Evolutionary conservation across 2,329 filamentous ascomycete genomes (phyloP), one percentile per base, ranked within the genome.

Genomic region (Monosporascus sp.): DNA sequence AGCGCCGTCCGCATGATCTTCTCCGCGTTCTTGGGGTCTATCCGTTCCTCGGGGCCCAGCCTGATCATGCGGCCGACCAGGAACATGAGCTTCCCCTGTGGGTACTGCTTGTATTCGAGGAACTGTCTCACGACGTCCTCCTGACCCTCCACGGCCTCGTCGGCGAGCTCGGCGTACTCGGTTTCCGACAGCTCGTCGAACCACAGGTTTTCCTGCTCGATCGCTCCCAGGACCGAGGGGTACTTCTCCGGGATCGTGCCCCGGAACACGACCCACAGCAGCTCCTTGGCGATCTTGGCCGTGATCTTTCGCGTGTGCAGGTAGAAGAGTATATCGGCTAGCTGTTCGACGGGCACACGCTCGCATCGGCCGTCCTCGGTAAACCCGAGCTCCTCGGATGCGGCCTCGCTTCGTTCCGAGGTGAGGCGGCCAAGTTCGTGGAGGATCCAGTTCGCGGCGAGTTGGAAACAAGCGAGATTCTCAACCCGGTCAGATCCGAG

Each of bases 371-470:
- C 79, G 2, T 77, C 71, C 2, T 72, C 60, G 0, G 75, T 75
- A 55, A 79, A 41, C 54, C 69, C 24, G 67, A 68, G 56, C 7
- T 64, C 59, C 9, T 62, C 68, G 57, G 36, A 69, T 61, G 43
- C 69, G 63, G 59, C 58, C 18, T 62, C 60, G 45, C 65, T 69
- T 15, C 67, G 62, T 5, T 82, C 79, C 1, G 81, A 77, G 14
- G 81, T 83, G 11, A 90, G 71, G 2, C 86, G 85, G 7, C 88
- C 88, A 3, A 91, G 77, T 63, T 91, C 88, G 63, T 92, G 88
- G 31, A 91, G 76, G 46, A 89, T 85, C 88, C 83, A 87, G 62
- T 86, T 87, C 3, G 77, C 77, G 5, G 76, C 77, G 5, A 85
- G 68, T 5, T 73, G 70, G 9, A 78, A 76, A 51, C 75, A 73